These are phyloP conservation scores for Echinochloa phyllopogon DNA, from an alignment of 176 grass and related monocot genomes.

Conservation along the genomic window DNA sequence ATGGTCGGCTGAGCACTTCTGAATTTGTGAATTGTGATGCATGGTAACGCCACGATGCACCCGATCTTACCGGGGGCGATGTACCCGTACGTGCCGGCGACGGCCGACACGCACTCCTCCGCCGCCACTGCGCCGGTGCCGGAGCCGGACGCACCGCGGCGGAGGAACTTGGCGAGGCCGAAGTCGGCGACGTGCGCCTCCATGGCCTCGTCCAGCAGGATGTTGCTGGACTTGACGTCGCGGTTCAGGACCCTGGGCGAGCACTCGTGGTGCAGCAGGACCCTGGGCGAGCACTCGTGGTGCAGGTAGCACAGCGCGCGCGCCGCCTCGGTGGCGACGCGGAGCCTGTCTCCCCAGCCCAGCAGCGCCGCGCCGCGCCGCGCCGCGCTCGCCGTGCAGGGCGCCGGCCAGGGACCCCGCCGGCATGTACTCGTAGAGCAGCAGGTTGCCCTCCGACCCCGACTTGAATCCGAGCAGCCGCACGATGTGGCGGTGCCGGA, in stretches of 20 bases:
- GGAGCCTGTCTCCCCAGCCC: slow-evolving; percentile 55
- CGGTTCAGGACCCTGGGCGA: slow-evolving; percentile 69
- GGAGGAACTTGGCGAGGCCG: slow-evolving; percentile 86
- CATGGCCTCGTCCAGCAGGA: slow-evolving; percentile 75
- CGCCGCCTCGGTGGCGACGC: slow-evolving; percentile 74
- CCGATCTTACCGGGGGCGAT: slow-evolving; percentile 67
- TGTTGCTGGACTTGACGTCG: slow-evolving; percentile 93
- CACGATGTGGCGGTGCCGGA: slow-evolving; percentile 88
- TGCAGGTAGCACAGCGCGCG: slow-evolving; percentile 83
- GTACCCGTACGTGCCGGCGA: slow-evolving; percentile 90
- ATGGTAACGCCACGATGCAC: too few species aligned
- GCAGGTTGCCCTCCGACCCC: slow-evolving; percentile 71
- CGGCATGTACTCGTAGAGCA: slow-evolving; percentile 90
- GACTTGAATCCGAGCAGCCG: slow-evolving; percentile 69
- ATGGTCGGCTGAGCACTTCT: too few species aligned
- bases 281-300: slow-evolving; percentile 76
- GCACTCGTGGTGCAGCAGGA: slow-evolving; percentile 94
- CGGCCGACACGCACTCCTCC: slow-evolving; percentile 70
- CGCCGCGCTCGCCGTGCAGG: slow-evolving; percentile 74
- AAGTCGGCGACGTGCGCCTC: slow-evolving; percentile 95
- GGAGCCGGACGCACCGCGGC: background rate
- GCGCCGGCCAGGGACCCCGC: slow-evolving; percentile 70
- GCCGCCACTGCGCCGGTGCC: background rate
- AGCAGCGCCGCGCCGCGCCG: slow-evolving; percentile 38
- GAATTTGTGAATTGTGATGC: too few species aligned